Evolutionary conservation across 352 stramenopile genomes (phyloP).

Genomic region (Pythium utonaiense): DNA sequence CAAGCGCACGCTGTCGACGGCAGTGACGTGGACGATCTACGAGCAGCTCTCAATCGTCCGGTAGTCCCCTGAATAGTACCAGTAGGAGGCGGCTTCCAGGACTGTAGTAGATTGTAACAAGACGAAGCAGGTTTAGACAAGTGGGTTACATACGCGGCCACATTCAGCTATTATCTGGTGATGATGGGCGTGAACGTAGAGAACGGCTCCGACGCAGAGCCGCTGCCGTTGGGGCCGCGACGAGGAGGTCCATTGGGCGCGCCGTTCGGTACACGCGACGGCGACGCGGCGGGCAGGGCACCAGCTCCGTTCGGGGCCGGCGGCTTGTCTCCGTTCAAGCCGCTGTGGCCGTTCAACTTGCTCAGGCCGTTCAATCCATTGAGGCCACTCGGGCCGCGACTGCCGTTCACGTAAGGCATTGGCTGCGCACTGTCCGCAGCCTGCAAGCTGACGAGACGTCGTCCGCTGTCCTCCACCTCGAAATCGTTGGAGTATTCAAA

Average conservation of each 20-base stretch:
- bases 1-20: conserved; percentile 96
- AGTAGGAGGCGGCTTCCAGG: background rate
- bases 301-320: conserved; percentile 26
- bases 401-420: background rate
- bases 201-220: conserved; percentile 50
- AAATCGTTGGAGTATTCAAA: conserved; percentile 23
- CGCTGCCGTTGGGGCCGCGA: conserved; percentile 8
- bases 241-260: conserved; percentile 23
- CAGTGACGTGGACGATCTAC: conserved; percentile 99
- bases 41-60: conserved; percentile 81
- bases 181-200: conserved; percentile 86
- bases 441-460: conserved; percentile 7
- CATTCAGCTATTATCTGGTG: conserved; percentile 45
- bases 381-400: conserved; percentile 22
- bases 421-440: background rate
- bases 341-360: conserved; percentile 9
- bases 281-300: background rate
- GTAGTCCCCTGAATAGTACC: conserved; percentile 24
- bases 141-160: background rate
- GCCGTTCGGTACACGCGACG: conserved; percentile 21
- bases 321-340: conserved; percentile 5
- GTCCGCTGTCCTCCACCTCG: background rate
- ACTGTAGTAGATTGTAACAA: conserved; percentile 3
- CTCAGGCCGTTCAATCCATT: conserved; percentile 30
- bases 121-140: background rate